Evolutionary conservation across 2,329 filamentous ascomycete species (phyloP).

Genomic region (Graphilbum ipis-grandicollis): DNA sequence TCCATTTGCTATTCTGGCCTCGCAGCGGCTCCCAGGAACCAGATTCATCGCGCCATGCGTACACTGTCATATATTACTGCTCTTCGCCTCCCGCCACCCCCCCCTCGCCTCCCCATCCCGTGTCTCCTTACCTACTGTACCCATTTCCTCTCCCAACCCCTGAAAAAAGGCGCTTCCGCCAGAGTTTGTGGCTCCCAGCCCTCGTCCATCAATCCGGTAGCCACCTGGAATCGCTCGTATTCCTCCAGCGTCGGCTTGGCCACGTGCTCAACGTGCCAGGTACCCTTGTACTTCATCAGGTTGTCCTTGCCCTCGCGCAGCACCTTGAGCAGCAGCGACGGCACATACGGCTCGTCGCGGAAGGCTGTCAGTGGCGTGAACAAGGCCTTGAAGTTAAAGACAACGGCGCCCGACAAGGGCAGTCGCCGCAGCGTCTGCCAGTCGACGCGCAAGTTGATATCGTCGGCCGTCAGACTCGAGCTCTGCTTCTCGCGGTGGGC

Average conservation of each 20-base stretch:
- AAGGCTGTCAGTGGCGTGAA: slow-evolving; percentile 62
- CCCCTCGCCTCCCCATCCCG: too few relatives aligned
- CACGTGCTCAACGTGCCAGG: slow-evolving; percentile 2
- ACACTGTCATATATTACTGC: too few relatives aligned
- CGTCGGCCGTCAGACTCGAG: slow-evolving; percentile 25
- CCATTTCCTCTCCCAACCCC: slow-evolving; percentile 3
- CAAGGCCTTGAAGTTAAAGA: slow-evolving; percentile 80
- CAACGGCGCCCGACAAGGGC: slow-evolving; percentile 55
- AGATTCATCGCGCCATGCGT: too few relatives aligned
- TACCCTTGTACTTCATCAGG: slow-evolving; percentile 4
- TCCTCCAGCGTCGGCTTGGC: slow-evolving; percentile 1
- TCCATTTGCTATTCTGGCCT: too few relatives aligned
- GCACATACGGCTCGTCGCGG: slow-evolving; percentile 54
- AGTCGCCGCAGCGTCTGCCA: slow-evolving; percentile 76
- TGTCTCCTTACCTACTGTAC: too few relatives aligned
- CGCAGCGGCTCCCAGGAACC: too few relatives aligned
- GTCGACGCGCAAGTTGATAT: slow-evolving; percentile 59
- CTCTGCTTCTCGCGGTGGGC: slow-evolving; percentile 14
- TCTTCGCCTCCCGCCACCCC: too few relatives aligned
- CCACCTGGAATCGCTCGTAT: slow-evolving; percentile 1
- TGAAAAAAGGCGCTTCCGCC: slow-evolving; percentile 1
- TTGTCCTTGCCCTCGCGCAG: slow-evolving; percentile 38
- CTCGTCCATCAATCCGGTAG: neutral
- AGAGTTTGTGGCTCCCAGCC: slow-evolving; percentile 2
- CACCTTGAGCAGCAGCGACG: slow-evolving; percentile 49